A percentile compares a stretch with the other conserved stretches of the same genome.
These are phyloP conservation scores for Nakazawaea wickerhamii DNA, from an alignment of 805 yeast species.

Conservation along the genomic window DNA sequence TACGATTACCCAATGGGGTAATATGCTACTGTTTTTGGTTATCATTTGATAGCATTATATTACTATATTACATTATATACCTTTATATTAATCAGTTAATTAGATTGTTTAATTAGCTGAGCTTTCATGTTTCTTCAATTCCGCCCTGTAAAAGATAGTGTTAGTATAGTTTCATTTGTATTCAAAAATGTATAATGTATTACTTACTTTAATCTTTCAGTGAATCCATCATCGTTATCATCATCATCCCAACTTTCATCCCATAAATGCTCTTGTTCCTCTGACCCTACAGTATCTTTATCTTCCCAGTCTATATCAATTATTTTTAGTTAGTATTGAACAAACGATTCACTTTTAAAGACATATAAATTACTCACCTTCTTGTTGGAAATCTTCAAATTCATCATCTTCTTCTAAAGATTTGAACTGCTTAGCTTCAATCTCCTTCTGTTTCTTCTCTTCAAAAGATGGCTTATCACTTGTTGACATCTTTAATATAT, in stretches of 20 bases:
- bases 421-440: constrained; percentile 40
- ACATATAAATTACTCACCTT: constrained; percentile 35
- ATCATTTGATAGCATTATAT: too few relatives aligned
- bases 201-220: constrained; percentile 59
- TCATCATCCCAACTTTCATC: constrained; percentile 98
- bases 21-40: too few relatives aligned
- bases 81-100: too few relatives aligned
- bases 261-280: constrained; percentile 68
- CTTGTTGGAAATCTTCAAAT: constrained; percentile 94
- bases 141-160: constrained; percentile 14
- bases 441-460: constrained; percentile 11
- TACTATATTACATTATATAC: too few relatives aligned
- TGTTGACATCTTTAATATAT: neutral
- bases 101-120: constrained; percentile 8
- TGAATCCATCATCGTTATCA: constrained; percentile 86
- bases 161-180: neutral
- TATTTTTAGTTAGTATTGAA: constrained; percentile 5
- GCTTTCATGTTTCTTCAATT: constrained; percentile 23
- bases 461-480: constrained; percentile 2
- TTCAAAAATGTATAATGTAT: neutral
- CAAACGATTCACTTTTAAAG: neutral
- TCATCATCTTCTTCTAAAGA: constrained; percentile 94
- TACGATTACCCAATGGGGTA: too few relatives aligned
- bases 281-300: constrained; percentile 44
- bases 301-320: constrained; percentile 55